Evolutionary conservation across 805 yeast species (phyloP).

Genomic region (Cyberlindnera nakhonratchasimensis): DNA sequence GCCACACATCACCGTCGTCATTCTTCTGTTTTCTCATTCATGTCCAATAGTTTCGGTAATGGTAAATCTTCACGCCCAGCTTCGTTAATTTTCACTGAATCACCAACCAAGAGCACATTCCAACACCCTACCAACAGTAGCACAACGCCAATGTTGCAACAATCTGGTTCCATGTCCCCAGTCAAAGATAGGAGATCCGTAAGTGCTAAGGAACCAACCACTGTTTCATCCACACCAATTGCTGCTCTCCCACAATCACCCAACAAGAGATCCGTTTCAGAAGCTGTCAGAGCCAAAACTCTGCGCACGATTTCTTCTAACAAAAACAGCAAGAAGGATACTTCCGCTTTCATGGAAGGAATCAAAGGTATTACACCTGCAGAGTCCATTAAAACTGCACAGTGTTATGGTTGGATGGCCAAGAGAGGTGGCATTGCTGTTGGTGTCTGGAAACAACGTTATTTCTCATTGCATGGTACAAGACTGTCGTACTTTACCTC

Average conservation of each 20-base stretch:
- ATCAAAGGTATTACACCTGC: constrained; percentile 71
- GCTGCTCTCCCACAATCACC: constrained; percentile 17
- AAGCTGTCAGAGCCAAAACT: constrained; percentile 48
- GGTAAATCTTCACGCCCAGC: constrained; percentile 16
- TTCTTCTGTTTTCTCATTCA: constrained; percentile 55
- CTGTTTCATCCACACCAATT: not conserved
- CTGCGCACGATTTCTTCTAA: constrained; percentile 53
- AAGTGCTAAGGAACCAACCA: constrained; percentile 42
- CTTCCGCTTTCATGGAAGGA: constrained; percentile 87
- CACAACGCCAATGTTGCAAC: constrained; percentile 17
- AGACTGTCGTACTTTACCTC: constrained; percentile 83
- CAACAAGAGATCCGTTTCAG: constrained; percentile 45
- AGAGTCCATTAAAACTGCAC: constrained; percentile 73
- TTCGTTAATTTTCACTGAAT: constrained; percentile 14
- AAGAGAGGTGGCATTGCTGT: constrained; percentile 82
- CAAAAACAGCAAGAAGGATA: constrained; percentile 53
- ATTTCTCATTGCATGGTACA: constrained; percentile 86
- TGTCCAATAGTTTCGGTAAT: constrained; percentile 24
- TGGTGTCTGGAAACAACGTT: constrained; percentile 89
- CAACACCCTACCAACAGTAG: not conserved
- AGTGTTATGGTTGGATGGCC: constrained; percentile 91
- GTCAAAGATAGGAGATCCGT: constrained; percentile 45
- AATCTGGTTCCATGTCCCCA: constrained; percentile 16
- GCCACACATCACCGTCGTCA: constrained; percentile 48
- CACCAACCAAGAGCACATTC: constrained; percentile 16